phyloP scores from a whole-genome alignment of 1,284 basidiomycete genomes.

The Tilletia setariae region DNA sequence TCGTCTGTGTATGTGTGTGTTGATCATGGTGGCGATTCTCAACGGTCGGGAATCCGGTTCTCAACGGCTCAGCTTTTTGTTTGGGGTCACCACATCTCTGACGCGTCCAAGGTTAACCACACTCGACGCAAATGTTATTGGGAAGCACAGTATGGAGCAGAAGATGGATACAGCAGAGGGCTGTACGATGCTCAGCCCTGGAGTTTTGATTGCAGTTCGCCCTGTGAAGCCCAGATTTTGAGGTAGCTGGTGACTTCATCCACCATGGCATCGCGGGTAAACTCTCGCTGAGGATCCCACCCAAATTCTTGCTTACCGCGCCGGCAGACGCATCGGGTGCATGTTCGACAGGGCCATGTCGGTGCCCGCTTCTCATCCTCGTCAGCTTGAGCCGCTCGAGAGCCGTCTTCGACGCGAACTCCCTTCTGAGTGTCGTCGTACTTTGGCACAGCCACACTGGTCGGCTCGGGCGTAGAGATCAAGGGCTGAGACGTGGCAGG shows the following conservation, averaged over 20 bases:
- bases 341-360: constrained; percentile 25
- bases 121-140: no score
- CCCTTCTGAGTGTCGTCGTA: constrained; percentile 21
- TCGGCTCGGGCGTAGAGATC: constrained; percentile 16
- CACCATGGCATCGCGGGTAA: constrained; percentile 9
- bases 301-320: constrained; percentile 19
- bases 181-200: background rate
- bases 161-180: no score
- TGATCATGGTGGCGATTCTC: no score
- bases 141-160: no score
- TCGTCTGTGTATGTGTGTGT: no score
- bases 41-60: no score
- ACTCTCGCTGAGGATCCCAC: constrained; percentile 16
- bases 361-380: constrained; percentile 21
- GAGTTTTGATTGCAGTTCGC: background rate
- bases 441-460: constrained; percentile 15
- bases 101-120: no score
- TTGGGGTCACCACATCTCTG: no score
- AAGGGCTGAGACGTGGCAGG: background rate
- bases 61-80: no score
- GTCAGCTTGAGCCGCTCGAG: constrained; percentile 14
- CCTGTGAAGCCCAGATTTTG: constrained; percentile 4
- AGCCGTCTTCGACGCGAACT: constrained; percentile 23
- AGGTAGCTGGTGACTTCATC: constrained; percentile 18
- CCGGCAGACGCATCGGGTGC: constrained; percentile 11